Evolutionary conservation across 257 asterid genomes (phyloP).

Genomic region (Scutellaria baicalensis): DNA sequence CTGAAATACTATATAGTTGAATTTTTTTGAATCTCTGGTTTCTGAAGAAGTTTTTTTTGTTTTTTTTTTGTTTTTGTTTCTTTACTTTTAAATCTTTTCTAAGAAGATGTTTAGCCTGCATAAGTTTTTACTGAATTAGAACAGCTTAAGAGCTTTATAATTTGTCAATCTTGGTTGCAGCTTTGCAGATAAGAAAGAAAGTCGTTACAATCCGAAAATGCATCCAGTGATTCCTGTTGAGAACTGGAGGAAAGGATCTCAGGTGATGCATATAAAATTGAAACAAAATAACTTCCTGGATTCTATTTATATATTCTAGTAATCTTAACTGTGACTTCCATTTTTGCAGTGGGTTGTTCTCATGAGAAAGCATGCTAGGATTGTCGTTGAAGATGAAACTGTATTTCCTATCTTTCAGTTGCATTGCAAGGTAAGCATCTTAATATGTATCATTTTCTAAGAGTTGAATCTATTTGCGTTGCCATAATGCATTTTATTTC

Average conservation of each 20-base stretch:
- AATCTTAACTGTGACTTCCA: slow-evolving; percentile 8
- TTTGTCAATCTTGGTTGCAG: slow-evolving; percentile 36
- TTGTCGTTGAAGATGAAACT: slow-evolving; percentile 66
- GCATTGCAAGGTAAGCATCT: slow-evolving; percentile 83
- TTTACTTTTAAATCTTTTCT: not conserved
- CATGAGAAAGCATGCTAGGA: slow-evolving; percentile 83
- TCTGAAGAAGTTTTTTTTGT: not conserved
- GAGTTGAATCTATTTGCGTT: not conserved
- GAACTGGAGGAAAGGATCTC: slow-evolving; percentile 98
- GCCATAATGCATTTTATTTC: not conserved
- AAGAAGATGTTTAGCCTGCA: not conserved
- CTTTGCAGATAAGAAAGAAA: slow-evolving; percentile 85
- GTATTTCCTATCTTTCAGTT: slow-evolving; percentile 72
- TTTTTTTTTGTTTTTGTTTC: not conserved
- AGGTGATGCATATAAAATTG: slow-evolving; percentile 43
- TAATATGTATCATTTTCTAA: slow-evolving; percentile 1
- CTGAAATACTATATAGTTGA: not conserved
- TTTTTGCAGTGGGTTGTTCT: slow-evolving; percentile 90
- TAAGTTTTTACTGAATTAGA: not conserved
- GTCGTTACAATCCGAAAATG: slow-evolving; percentile 98
- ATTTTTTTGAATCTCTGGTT: not conserved
- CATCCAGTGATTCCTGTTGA: slow-evolving; percentile 69
- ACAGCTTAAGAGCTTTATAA: slow-evolving; percentile 4
- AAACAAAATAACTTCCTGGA: not conserved
- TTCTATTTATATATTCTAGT: not conserved